Base-by-base conservation (phyloP, 768 basidiomycete species). In the Pleurotus salmoneostramineus region DNA sequence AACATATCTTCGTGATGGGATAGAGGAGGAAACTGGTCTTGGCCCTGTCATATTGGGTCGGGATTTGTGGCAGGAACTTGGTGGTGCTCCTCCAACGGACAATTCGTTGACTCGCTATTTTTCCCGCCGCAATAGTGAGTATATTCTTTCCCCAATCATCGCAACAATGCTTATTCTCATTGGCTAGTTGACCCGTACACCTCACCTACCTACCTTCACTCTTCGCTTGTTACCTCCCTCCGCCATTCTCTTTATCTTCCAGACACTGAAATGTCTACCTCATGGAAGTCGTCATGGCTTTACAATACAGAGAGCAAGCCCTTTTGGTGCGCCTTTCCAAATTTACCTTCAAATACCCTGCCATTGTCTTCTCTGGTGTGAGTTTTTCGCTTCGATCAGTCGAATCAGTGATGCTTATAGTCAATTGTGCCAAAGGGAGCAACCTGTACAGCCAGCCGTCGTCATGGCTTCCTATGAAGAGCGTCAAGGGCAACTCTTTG, bases 11-110 rank as follows among this genome's bases (percentile, higher is more conserved):
- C 12, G 14, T 33, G 46, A 42, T 7, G 43, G 27, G 32, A 21
- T 56, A 12, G 33, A 45, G 31, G 47, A 56, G 40, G 44, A 32
- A 3, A n/a, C 8, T 14, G 47, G 47, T 44, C 43, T 56, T 2
- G 44, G 56, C 47, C 31, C 14, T 7, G 27, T 56, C 15, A 56
- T 56, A 56, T 56, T 56, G 32, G 56, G 56, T 32, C 8, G 10
- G 10, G 46, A 45, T 8, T 35, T 14, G n/a, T 56, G 56, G 43
- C 10, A 31, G 27, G n/a, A 12, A n/a, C 8, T 56, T 1, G 44
- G 56, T 14, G 56, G 56, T 17, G 21, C 14, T 12, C 10, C 47
- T 46, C 47, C 43, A 44, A 5, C 21, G 27, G 43, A 56, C 14
- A n/a, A 56, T 56, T 44, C 56, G 8, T 21, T 56, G 3, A n/a